Conservation (phyloP, 1,284 basidiomycete species). For the Cutaneotrichosporon sp. region DNA sequence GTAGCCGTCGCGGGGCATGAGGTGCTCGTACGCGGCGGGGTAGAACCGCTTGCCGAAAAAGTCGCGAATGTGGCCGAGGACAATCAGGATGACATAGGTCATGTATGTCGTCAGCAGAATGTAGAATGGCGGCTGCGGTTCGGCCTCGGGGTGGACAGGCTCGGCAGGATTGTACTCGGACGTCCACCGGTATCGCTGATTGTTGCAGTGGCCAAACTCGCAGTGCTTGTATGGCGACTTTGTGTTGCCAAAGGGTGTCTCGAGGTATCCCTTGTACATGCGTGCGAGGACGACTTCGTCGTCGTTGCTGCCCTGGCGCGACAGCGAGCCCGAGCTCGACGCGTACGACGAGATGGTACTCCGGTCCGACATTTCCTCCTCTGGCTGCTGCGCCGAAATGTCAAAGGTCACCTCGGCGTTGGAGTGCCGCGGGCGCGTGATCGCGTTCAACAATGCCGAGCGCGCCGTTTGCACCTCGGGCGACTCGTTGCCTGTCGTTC, state of each 20-base stretch:
- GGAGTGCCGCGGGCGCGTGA: slow-evolving; percentile 28
- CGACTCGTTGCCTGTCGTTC: neutral
- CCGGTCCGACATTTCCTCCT: slow-evolving; percentile 35
- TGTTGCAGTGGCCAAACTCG: slow-evolving; percentile 47
- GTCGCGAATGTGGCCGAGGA: slow-evolving; percentile 87
- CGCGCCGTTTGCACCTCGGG: slow-evolving; percentile 20
- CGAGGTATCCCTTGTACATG: slow-evolving; percentile 40
- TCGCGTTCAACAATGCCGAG: slow-evolving; percentile 34
- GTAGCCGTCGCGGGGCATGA: slow-evolving; percentile 79
- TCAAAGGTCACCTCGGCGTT: slow-evolving; percentile 19
- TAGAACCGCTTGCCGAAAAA: slow-evolving; percentile 86
- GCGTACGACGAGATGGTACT: slow-evolving; percentile 40
- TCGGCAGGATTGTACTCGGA: slow-evolving; percentile 47
- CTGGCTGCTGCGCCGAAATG: slow-evolving; percentile 15
- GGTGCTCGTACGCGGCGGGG: slow-evolving; percentile 67
- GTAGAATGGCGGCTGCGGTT: slow-evolving; percentile 79
- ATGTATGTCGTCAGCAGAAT: slow-evolving; percentile 88
- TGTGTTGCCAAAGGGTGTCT: slow-evolving; percentile 34
- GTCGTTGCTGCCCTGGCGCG: slow-evolving; percentile 7
- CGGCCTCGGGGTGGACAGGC: slow-evolving; percentile 53
- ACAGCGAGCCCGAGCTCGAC: slow-evolving; percentile 17
- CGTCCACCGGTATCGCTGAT: slow-evolving; percentile 47
- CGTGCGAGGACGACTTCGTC: slow-evolving; percentile 33
- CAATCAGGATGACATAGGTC: slow-evolving; percentile 80
- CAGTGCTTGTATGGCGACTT: slow-evolving; percentile 41